Conservation (phyloP, 2,329 filamentous ascomycete species). For the Talaromyces amestolkiae region DNA sequence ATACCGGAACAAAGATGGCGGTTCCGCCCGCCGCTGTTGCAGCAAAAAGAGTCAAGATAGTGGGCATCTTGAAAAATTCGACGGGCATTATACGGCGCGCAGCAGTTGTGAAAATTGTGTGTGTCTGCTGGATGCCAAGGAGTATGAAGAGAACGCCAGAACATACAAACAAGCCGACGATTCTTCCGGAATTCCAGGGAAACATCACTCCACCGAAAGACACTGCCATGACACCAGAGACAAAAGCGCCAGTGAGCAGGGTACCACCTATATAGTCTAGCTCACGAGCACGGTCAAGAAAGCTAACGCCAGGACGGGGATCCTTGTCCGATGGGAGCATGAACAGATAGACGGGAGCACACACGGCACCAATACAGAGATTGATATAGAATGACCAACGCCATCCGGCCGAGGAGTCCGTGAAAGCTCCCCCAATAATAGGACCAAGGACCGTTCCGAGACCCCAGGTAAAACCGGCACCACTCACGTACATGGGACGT, state of each 20-base stretch:
- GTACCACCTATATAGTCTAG: conserved; percentile 45
- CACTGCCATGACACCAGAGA: conserved; percentile 48
- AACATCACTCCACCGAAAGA: conserved; percentile 51
- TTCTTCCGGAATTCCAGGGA: conserved; percentile 45
- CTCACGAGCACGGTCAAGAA: neutral
- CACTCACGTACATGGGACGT: conserved; percentile 34
- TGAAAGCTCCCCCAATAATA: conserved; percentile 40
- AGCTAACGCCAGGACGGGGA: neutral
- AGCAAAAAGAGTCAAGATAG: conserved; percentile 41
- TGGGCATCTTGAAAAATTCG: conserved; percentile 43
- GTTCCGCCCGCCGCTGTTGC: conserved; percentile 30
- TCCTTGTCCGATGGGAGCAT: conserved; percentile 19
- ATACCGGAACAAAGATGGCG: conserved; percentile 37
- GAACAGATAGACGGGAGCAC: neutral
- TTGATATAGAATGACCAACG: conserved; percentile 37
- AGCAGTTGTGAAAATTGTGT: conserved; percentile 43
- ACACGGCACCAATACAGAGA: neutral
- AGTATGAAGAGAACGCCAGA: conserved; percentile 45
- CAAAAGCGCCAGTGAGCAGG: conserved; percentile 42
- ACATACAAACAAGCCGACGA: conserved; percentile 50
- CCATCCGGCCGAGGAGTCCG: conserved; percentile 30
- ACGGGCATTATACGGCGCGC: conserved; percentile 50
- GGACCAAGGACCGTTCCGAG: conserved; percentile 39
- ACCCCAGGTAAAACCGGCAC: conserved; percentile 36
- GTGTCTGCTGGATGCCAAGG: conserved; percentile 48